A percentile compares a stretch with the other conserved stretches of the same genome.
These are phyloP conservation scores for Teunomyces stri DNA, from an alignment of 805 yeast species.

Conservation along the genomic window DNA sequence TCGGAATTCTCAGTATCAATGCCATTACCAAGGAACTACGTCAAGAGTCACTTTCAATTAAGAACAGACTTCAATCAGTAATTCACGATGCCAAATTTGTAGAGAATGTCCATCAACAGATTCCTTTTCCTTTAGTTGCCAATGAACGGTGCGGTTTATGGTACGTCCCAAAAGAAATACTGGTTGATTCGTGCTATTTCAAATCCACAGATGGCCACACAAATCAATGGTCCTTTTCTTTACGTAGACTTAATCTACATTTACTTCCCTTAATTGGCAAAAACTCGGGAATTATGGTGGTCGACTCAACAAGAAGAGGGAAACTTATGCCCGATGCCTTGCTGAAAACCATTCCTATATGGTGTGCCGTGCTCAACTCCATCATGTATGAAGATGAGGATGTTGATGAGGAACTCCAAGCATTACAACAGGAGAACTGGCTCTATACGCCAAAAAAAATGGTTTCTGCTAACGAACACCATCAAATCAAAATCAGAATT, in stretches of 20 bases:
- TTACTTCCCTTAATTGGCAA: conserved; percentile 48
- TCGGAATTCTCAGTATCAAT: conserved; percentile 1
- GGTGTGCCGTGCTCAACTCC: conserved; percentile 79
- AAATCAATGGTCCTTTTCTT: conserved; percentile 74
- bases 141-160: conserved; percentile 87
- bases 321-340: conserved; percentile 83
- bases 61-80: conserved; percentile 72
- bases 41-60: conserved; percentile 49
- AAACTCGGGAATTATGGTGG: conserved; percentile 52
- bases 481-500: conserved; percentile 46
- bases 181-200: conserved; percentile 60
- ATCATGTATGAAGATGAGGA: conserved; percentile 40
- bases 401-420: conserved; percentile 4
- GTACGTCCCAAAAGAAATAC: conserved; percentile 57
- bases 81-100: conserved; percentile 58
- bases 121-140: conserved; percentile 49
- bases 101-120: conserved; percentile 14
- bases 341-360: conserved; percentile 83
- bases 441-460: conserved; percentile 50
- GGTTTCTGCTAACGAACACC: conserved; percentile 56
- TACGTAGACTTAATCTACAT: conserved; percentile 73
- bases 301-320: conserved; percentile 86
- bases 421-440: conserved; percentile 24
- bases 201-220: conserved; percentile 92
- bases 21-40: conserved; percentile 39